Base-by-base conservation (phyloP, 139 green algal genomes). In the Chlorella vulgaris region DNA sequence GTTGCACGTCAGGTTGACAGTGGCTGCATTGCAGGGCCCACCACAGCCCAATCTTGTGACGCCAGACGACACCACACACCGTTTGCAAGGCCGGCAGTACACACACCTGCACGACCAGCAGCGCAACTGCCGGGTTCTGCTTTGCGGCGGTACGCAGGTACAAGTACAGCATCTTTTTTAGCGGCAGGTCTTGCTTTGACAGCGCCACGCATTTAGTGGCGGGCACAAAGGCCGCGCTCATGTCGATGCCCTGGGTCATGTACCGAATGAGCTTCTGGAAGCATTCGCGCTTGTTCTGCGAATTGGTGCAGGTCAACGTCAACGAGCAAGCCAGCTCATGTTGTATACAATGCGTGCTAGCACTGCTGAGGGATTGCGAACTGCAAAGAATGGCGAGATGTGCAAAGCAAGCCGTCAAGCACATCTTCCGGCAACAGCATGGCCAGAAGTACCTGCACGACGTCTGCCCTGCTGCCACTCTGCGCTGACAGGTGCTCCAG, bases 161-260 rank as follows among this genome's bases (percentile, higher is more conserved):
- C 0, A 98, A 88, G 87, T 99, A 99, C 19, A 98, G 92, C 96
- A 98, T 98, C 86, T 99, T 98, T 86, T 98, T 98, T 10, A 88
- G 74, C 2, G 84, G 84, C 24, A 88, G 53, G 83, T 88, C 84
- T 29, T 39, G 63, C 73, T 86, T 86, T 39, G 47, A 77, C 5
- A 88, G 81, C 31, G 84, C 84, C 8, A 85, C 84, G 42, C 84
- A 88, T 68, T 88, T 88, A 43, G 84, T 88, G 69, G 80, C 84
- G 55, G 84, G 80, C 29, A 90, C 89, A 87, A 99, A 98, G 0
- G 98, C 88, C 10, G 84, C 82, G 1, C 88, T 94, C 91, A 99
- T 97, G 87, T 99, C 96, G 78, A 99, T 98, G 63, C 95, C 94
- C 70, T 80, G 58, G 31, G 94, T 98, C 89, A 98, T 96, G 84